These are phyloP conservation scores for Cyclotella atomus DNA, from an alignment of 108 stramenopile genomes.

Conservation along the genomic window DNA sequence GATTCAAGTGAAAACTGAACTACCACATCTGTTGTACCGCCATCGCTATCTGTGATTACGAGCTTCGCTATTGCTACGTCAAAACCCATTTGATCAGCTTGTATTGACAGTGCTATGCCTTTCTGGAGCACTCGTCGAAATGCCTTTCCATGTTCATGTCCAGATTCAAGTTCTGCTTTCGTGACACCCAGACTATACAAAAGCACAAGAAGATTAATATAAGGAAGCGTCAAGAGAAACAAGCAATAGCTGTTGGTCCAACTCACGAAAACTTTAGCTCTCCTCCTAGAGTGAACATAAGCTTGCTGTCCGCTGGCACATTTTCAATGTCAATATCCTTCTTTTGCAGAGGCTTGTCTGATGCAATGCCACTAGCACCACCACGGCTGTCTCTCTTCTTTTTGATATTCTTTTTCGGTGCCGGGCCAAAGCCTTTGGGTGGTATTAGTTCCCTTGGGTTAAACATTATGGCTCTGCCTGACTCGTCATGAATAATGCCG, in stretches of 20 bases:
- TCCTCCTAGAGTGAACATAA: slow-evolving; percentile 57
- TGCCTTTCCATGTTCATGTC: slow-evolving; percentile 43
- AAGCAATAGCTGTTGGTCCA: neutral
- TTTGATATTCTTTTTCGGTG: slow-evolving; percentile 22
- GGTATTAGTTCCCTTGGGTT: slow-evolving; percentile 37
- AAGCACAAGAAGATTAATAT: neutral
- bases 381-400: slow-evolving; percentile 36
- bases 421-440: slow-evolving; percentile 53
- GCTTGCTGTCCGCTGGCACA: slow-evolving; percentile 11
- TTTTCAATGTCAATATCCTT: slow-evolving; percentile 10
- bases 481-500: slow-evolving; percentile 28
- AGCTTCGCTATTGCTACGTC: slow-evolving; percentile 61
- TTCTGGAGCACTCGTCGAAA: slow-evolving; percentile 62
- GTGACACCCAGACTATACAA: slow-evolving; percentile 52
- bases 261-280: slow-evolving; percentile 63
- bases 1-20: slow-evolving; percentile 64
- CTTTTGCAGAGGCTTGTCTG: slow-evolving; percentile 34
- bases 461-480: slow-evolving; percentile 25
- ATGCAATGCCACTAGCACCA: slow-evolving; percentile 40
- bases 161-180: slow-evolving; percentile 60
- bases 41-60: slow-evolving; percentile 59
- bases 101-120: slow-evolving; percentile 56
- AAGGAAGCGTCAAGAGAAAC: neutral
- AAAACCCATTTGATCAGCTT: slow-evolving; percentile 55
- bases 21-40: slow-evolving; percentile 58